phyloP scores from a whole-genome alignment of 208 protist species.

The Trypanosoma mega region DNA sequence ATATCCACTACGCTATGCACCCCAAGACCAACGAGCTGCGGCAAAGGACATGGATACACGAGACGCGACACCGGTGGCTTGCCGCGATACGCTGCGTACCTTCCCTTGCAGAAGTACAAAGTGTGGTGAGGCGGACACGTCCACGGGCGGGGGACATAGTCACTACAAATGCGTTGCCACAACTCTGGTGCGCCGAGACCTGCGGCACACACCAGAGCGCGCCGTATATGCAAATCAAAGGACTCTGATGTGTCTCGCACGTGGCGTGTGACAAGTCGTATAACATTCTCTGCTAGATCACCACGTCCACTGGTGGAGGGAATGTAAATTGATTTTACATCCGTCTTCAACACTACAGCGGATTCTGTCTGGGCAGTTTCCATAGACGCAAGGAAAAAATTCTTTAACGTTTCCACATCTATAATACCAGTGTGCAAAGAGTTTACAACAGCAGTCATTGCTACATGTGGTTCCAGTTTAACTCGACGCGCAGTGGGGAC shows the following conservation, averaged over 20 bases:
- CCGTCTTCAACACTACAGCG: constrained; percentile 18
- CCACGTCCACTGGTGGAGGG: not conserved
- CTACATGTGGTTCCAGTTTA: constrained; percentile 35
- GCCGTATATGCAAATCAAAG: constrained; percentile 23
- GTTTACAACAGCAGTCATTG: constrained; percentile 34
- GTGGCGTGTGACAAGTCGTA: not conserved
- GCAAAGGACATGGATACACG: constrained; percentile 38
- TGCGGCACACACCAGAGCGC: constrained; percentile 24
- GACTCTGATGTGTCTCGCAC: not conserved
- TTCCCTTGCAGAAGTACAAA: constrained; percentile 35
- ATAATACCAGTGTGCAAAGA: constrained; percentile 47
- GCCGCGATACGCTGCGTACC: constrained; percentile 35
- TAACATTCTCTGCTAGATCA: not conserved
- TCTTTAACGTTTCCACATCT: constrained; percentile 31
- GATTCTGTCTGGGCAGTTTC: constrained; percentile 20
- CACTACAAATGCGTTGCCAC: constrained; percentile 20
- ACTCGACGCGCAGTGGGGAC: constrained; percentile 16
- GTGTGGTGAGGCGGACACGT: constrained; percentile 24
- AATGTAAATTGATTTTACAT: constrained; percentile 19
- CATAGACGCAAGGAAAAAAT: constrained; percentile 22
- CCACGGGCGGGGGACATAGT: not conserved
- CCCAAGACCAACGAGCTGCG: constrained; percentile 34
- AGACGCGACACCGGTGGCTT: constrained; percentile 25
- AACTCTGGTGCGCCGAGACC: constrained; percentile 34
- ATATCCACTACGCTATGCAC: constrained; percentile 47